Conservation (phyloP, 2,329 filamentous ascomycete genomes). For the Sphaerostilbella broomeana region DNA sequence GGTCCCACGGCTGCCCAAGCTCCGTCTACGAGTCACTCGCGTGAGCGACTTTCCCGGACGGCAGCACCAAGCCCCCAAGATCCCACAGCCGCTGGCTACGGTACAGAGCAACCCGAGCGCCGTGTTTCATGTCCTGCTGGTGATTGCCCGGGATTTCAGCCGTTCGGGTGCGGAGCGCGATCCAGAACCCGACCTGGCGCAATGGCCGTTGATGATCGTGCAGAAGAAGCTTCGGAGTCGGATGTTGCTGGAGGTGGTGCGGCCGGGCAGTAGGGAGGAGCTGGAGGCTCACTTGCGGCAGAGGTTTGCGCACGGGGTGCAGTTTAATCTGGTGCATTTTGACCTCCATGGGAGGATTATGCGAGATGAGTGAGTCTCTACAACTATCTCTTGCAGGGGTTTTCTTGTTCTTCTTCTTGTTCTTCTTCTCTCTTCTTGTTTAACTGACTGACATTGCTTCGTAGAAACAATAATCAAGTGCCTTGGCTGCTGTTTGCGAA, state of each 20-base stretch:
- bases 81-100: conserved; percentile 15
- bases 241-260: conserved; percentile 21
- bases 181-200: conserved; percentile 25
- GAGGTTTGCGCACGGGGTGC: conserved; percentile 18
- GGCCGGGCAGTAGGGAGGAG: conserved; percentile 21
- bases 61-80: conserved; percentile 5
- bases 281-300: conserved; percentile 18
- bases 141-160: conserved; percentile 23
- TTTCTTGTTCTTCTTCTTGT: not conserved
- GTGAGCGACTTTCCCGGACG: conserved; percentile 20
- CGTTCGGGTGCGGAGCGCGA: conserved; percentile 20
- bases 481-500: conserved; percentile 24
- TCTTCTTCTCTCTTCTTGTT: not conserved
- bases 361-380: conserved; percentile 19
- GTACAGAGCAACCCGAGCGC: conserved; percentile 17
- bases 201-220: conserved; percentile 24
- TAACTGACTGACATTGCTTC: not conserved
- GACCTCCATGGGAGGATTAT: conserved; percentile 23
- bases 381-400: not conserved
- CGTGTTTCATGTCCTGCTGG: conserved; percentile 22
- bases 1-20: conserved; percentile 14
- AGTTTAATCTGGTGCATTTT: conserved; percentile 24
- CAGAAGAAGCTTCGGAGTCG: conserved; percentile 23
- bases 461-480: conserved; percentile 17
- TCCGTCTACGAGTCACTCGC: conserved; percentile 21